phyloP scores from a whole-genome alignment of 768 basidiomycete species.

The Pleurotus platypus region DNA sequence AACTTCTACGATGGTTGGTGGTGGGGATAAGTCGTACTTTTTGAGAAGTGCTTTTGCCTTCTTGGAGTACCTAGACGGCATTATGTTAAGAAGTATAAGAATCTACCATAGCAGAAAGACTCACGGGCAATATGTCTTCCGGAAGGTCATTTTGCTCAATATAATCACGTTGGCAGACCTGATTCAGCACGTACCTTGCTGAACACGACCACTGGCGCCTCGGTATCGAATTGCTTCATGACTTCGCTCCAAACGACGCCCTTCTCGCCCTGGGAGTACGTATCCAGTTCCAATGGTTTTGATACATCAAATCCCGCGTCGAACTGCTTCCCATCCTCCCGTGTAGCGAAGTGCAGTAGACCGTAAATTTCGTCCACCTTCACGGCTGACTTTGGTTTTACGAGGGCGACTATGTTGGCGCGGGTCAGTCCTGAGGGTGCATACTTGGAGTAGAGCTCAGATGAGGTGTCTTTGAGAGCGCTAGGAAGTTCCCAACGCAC shows the following conservation, averaged over 20 bases:
- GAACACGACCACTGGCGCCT: conserved; percentile 71
- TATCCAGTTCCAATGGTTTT: conserved; percentile 42
- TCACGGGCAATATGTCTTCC: conserved; percentile 73
- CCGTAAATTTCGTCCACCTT: conserved; percentile 65
- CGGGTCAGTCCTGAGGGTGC: conserved; percentile 27
- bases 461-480: conserved; percentile 30
- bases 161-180: background rate
- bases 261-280: conserved; percentile 50
- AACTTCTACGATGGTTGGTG: conserved; percentile 71
- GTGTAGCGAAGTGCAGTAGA: conserved; percentile 62
- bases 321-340: conserved; percentile 36
- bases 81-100: background rate
- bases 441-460: conserved; percentile 4
- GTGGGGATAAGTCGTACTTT: conserved; percentile 55
- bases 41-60: conserved; percentile 61
- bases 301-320: conserved; percentile 39
- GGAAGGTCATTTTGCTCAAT: background rate
- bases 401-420: conserved; percentile 34
- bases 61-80: conserved; percentile 48
- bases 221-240: conserved; percentile 35
- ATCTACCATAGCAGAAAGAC: conserved; percentile 19
- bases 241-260: conserved; percentile 42
- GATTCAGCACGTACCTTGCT: conserved; percentile 60
- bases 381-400: conserved; percentile 22
- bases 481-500: conserved; percentile 39